phyloP scores from a whole-genome alignment of 768 basidiomycete genomes.

The Mycena vitilis region DNA sequence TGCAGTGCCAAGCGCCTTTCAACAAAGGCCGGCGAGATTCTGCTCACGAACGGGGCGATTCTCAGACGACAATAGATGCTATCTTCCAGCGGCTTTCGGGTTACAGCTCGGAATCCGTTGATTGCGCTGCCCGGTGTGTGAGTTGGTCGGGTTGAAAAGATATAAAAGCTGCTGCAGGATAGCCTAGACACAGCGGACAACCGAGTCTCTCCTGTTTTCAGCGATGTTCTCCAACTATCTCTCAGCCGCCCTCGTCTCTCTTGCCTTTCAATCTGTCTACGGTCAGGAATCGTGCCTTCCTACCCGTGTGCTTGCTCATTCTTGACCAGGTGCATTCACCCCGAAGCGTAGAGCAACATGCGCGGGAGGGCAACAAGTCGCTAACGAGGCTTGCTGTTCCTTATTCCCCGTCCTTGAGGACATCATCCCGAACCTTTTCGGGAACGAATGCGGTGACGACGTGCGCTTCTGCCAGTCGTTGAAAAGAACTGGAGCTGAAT shows the following conservation, averaged over 20 bases:
- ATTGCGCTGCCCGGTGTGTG: not conserved
- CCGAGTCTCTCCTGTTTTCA: not conserved
- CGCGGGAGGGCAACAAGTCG: constrained; percentile 45
- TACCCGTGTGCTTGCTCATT: not conserved
- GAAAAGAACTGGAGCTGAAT: constrained; percentile 40
- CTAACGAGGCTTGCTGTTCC: constrained; percentile 45
- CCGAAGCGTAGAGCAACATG: constrained; percentile 35
- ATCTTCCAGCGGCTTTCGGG: not conserved
- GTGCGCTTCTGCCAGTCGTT: constrained; percentile 41
- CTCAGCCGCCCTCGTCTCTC: constrained; percentile 1
- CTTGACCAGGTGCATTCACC: constrained; percentile 15
- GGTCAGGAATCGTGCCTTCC: not conserved
- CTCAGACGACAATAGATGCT: not conserved
- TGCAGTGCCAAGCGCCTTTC: no score
- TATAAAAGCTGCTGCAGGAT: constrained; percentile 1
- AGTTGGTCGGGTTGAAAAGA: not conserved
- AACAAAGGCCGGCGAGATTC: not conserved
- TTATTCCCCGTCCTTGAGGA: constrained; percentile 46
- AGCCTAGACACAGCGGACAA: not conserved
- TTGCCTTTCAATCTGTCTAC: not conserved
- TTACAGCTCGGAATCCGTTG: not conserved
- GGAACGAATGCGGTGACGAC: constrained; percentile 46
- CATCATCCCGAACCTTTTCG: constrained; percentile 42
- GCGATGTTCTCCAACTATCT: constrained; percentile 10
- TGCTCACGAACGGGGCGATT: not conserved